Evolutionary conservation across 352 stramenopile species (phyloP), one percentile per base, ranked within the genome.

Genomic region (Phytopythium litorale): DNA sequence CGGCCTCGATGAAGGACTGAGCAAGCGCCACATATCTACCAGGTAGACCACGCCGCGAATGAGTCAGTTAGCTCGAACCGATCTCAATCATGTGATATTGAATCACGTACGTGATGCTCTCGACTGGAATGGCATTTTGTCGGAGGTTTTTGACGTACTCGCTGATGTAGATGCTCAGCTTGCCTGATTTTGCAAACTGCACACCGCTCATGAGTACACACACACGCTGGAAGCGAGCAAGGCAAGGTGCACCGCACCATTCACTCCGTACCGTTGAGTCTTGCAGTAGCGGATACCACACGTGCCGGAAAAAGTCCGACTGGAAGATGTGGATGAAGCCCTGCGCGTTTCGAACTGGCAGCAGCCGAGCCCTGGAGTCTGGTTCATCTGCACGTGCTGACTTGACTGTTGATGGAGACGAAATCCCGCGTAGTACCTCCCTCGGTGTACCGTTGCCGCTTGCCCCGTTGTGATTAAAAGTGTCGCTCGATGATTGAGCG

Each of bases 121-220:
- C 81, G 15, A 93, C 71, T 12, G 79, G 76, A 0, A 91, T 71
- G 15, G 70, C 65, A 23, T 63, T 76, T 13, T 78, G 64, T 3
- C 70, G 72, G 30, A 93, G 68, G 62, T 78, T 79, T 58, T 79
- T 80, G 60, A 91, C 77, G 48, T 77, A 93, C 50, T 91, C 78
- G 58, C 75, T 66, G 7, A 93, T 62, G 40, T 90, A 91, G 32
- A 78, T 62, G 48, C 71, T 79, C 45, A 93, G 28, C 33, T 76
- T 51, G 37, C 70, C 76, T 18, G 37, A 66, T 52, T 60, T 75
- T 25, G 60, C 64, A 13, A 72, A 25, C 84, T 93, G 65, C 54
- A 59, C 18, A 42, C n/a, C 50, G 42, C n/a, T 75, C 37, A 40
- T 52, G 1, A 35, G 52, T 0, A 48, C 28, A 42, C 25, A 42